These are phyloP conservation scores for Ceratocystis eucalypticola DNA, from an alignment of 2,329 filamentous ascomycete genomes.

Conservation along the genomic window DNA sequence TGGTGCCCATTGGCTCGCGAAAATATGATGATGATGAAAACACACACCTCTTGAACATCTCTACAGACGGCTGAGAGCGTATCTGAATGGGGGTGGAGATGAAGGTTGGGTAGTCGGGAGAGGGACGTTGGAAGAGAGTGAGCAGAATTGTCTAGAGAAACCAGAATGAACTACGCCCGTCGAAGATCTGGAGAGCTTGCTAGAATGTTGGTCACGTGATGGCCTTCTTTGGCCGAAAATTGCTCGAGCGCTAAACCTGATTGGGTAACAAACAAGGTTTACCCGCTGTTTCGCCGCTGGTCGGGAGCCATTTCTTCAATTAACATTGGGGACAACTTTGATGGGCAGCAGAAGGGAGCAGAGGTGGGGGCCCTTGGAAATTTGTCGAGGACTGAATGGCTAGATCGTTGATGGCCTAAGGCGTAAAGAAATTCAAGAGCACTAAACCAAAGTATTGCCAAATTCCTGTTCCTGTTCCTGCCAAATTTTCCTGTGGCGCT, in stretches of 20 bases:
- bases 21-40: constrained; percentile 24
- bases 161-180: constrained; percentile 18
- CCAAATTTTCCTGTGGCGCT: neutral
- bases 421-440: constrained; percentile 3
- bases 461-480: constrained; percentile 2
- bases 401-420: constrained; percentile 17
- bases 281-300: constrained; percentile 21
- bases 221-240: constrained; percentile 20
- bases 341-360: constrained; percentile 7
- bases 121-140: constrained; percentile 34
- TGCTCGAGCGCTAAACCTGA: constrained; percentile 20
- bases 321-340: constrained; percentile 9
- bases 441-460: neutral
- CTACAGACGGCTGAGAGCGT: constrained; percentile 56
- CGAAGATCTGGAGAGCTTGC: constrained; percentile 20
- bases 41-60: constrained; percentile 74
- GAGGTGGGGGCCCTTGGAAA: constrained; percentile 19
- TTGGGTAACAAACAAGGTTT: constrained; percentile 18
- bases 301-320: constrained; percentile 18
- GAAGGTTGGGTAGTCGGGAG: constrained; percentile 33
- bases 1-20: constrained; percentile 23
- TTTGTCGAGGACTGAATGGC: constrained; percentile 17
- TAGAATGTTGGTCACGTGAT: constrained; percentile 19
- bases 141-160: constrained; percentile 34
- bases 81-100: constrained; percentile 45